Percentiles rank a stretch among this genome's conserved stretches.
Evolutionary conservation across 148 eudicot genomes (phyloP).

Genomic region (Camellia granthamiana): DNA sequence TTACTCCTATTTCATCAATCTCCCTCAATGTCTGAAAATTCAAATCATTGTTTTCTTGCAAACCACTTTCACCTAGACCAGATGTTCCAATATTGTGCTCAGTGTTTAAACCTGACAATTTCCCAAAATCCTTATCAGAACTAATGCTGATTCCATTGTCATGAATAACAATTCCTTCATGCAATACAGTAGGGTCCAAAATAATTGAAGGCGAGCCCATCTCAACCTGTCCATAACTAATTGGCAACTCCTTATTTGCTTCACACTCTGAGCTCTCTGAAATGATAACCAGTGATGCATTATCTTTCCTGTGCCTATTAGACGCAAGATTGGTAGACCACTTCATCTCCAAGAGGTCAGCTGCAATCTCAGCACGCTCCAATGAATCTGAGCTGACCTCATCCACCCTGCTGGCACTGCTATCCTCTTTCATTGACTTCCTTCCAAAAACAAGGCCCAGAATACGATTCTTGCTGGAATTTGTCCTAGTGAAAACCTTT

Average conservation of each 20-base stretch:
- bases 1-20: slow-evolving; percentile 14
- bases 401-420: slow-evolving; percentile 22
- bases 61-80: slow-evolving; percentile 27
- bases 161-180: slow-evolving; percentile 10
- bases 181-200: slow-evolving; percentile 6
- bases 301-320: slow-evolving; percentile 28
- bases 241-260: slow-evolving; percentile 6
- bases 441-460: slow-evolving; percentile 72
- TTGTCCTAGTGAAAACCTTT: slow-evolving; percentile 28
- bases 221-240: background rate
- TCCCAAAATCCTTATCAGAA: slow-evolving; percentile 26
- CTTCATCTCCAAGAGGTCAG: slow-evolving; percentile 79
- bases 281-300: slow-evolving; percentile 14
- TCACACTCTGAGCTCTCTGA: slow-evolving; percentile 22
- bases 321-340: slow-evolving; percentile 82
- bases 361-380: slow-evolving; percentile 91
- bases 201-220: background rate
- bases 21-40: slow-evolving; percentile 16
- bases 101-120: slow-evolving; percentile 28
- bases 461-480: slow-evolving; percentile 43
- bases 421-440: slow-evolving; percentile 43
- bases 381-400: slow-evolving; percentile 41
- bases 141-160: slow-evolving; percentile 1
- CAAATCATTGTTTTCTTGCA: slow-evolving; percentile 21
- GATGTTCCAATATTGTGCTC: slow-evolving; percentile 20